Evolutionary conservation across 352 stramenopile species (phyloP).

Genomic region (Globisporangium yorkense): DNA sequence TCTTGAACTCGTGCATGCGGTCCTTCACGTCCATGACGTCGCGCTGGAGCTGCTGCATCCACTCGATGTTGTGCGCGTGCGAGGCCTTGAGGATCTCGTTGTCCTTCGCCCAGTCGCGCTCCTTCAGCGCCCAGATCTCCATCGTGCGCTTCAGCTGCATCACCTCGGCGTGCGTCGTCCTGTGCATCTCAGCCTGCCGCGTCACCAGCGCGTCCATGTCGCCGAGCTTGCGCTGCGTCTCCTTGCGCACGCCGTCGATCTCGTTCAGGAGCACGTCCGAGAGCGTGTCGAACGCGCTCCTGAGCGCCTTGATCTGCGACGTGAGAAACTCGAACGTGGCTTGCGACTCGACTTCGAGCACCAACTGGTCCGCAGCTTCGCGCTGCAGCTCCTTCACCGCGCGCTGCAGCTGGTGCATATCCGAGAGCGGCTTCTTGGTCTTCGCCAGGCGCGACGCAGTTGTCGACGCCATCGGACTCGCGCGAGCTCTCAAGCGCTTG

Average conservation of each 20-base stretch:
- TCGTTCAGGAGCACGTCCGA: constrained; percentile 76
- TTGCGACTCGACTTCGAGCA: constrained; percentile 74
- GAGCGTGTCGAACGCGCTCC: constrained; percentile 70
- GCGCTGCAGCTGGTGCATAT: constrained; percentile 77
- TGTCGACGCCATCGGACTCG: constrained; percentile 26
- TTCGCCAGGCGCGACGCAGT: constrained; percentile 66
- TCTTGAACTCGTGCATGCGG: constrained; percentile 58
- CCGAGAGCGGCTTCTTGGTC: constrained; percentile 72
- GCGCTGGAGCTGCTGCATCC: constrained; percentile 82
- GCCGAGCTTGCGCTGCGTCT: constrained; percentile 50
- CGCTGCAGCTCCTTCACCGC: constrained; percentile 73
- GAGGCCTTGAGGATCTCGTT: constrained; percentile 81
- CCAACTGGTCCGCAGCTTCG: constrained; percentile 65
- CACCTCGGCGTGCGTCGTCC: constrained; percentile 56
- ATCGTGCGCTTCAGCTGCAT: constrained; percentile 69
- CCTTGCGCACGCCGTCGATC: constrained; percentile 60
- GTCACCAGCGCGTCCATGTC: constrained; percentile 58
- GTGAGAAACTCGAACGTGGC: constrained; percentile 81
- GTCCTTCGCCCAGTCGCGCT: constrained; percentile 82
- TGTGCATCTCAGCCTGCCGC: constrained; percentile 52
- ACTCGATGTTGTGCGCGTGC: constrained; percentile 80
- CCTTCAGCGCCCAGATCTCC: constrained; percentile 75
- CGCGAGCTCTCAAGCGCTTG: no score
- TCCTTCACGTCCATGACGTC: constrained; percentile 81
- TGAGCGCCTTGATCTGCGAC: constrained; percentile 67